Percentiles rank a stretch among this genome's conserved stretches.
These are phyloP conservation scores for Fagus sylvatica DNA, from an alignment of 306 rosid species.

Conservation along the genomic window DNA sequence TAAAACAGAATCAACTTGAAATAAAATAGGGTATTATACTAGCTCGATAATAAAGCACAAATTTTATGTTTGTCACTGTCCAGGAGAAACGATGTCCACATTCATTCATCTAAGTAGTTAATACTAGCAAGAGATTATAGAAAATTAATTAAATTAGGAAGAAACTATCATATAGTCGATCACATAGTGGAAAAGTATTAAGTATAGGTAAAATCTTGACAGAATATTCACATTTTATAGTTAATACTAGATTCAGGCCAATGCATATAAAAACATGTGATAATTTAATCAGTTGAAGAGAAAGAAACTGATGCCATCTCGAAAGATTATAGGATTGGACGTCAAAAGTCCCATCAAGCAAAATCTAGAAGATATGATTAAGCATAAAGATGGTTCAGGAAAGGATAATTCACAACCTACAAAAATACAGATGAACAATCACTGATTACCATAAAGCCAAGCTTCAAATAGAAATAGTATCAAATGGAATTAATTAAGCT, in stretches of 20 bases:
- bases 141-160: not conserved
- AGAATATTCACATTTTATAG: not conserved
- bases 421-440: constrained; percentile 47
- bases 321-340: not conserved
- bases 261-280: not conserved
- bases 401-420: constrained; percentile 60
- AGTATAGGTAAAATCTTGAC: not conserved
- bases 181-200: not conserved
- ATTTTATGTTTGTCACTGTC: constrained; percentile 12
- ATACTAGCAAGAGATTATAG: not conserved
- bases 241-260: not conserved
- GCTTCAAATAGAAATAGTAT: constrained; percentile 31
- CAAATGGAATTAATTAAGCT: constrained; percentile 41
- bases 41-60: not conserved
- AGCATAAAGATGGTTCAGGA: constrained; percentile 36
- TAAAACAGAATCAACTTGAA: constrained; percentile 7
- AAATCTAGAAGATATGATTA: constrained; percentile 24
- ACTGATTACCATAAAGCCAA: constrained; percentile 30
- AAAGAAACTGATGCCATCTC: constrained; percentile 6
- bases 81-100: constrained; percentile 12
- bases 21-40: not conserved
- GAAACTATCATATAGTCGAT: not conserved
- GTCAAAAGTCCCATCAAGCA: constrained; percentile 16
- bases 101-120: constrained; percentile 22
- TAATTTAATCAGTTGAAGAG: not conserved